These are phyloP conservation scores for Aaosphaeria arxii DNA, from an alignment of 2,329 filamentous ascomycete species.

Conservation along the genomic window DNA sequence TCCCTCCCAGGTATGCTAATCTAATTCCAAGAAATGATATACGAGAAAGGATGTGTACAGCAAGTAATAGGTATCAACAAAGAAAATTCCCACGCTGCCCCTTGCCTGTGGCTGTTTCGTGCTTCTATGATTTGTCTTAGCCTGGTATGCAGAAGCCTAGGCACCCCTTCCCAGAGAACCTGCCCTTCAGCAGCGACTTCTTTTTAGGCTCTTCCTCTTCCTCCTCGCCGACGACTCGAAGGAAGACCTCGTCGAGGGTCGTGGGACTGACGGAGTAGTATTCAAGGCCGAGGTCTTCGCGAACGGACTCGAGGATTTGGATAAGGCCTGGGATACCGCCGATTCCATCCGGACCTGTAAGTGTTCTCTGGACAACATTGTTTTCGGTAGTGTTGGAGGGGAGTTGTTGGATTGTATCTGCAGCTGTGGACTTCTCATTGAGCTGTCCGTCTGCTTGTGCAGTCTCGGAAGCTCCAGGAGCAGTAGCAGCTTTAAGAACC, in stretches of 20 bases:
- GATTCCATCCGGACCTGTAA: slow-evolving; percentile 8
- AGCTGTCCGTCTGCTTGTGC: slow-evolving; percentile 11
- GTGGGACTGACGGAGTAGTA: slow-evolving; percentile 87
- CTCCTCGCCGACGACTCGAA: slow-evolving; percentile 78
- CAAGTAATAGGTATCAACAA: neutral
- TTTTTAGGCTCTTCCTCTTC: slow-evolving; percentile 58
- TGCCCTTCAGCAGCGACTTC: neutral
- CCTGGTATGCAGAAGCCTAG: neutral
- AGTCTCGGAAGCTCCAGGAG: neutral
- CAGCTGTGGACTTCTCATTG: slow-evolving; percentile 8
- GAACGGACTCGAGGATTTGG: slow-evolving; percentile 68
- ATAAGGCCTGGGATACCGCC: slow-evolving; percentile 66
- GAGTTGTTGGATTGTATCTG: neutral
- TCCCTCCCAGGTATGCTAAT: too few species aligned
- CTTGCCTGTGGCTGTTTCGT: neutral
- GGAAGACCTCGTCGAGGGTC: slow-evolving; percentile 86
- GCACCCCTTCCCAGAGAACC: neutral
- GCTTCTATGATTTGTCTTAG: neutral
- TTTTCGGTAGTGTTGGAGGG: neutral
- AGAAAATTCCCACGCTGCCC: neutral
- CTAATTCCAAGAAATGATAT: too few species aligned
- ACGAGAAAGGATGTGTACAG: neutral
- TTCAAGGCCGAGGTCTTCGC: slow-evolving; percentile 67
- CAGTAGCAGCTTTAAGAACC: slow-evolving; percentile 54
- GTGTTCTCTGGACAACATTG: neutral